Conservation (phyloP, 129 eudicot genomes). For the Oenanthe sinensis region DNA sequence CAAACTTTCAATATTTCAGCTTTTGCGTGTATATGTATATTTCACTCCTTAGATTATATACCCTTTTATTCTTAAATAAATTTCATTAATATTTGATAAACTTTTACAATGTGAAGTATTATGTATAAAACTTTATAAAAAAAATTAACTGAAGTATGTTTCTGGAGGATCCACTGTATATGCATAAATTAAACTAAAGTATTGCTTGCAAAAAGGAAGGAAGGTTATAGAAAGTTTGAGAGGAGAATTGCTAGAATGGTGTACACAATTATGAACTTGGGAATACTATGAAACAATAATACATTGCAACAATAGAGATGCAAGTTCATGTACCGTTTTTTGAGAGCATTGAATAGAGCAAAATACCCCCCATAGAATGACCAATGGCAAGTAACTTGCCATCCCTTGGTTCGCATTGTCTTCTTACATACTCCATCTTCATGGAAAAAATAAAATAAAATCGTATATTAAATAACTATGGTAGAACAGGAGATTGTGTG, state of each 20-base stretch:
- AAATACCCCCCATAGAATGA: conserved; percentile 84
- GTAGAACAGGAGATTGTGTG: background rate
- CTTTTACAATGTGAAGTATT: background rate
- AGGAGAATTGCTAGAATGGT: background rate
- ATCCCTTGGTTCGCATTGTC: conserved; percentile 50
- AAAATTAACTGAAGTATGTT: background rate
- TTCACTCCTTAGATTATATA: too few species aligned
- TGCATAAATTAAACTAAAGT: background rate
- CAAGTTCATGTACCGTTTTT: conserved; percentile 33
- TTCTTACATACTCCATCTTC: conserved; percentile 65
- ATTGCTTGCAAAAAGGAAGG: background rate
- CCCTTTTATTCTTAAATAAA: background rate
- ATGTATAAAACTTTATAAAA: background rate
- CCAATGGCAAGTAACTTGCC: conserved; percentile 79
- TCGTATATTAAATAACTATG: background rate
- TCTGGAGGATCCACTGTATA: background rate
- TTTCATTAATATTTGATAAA: background rate
- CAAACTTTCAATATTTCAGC: too few species aligned
- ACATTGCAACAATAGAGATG: background rate
- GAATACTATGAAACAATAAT: background rate
- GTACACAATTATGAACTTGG: background rate
- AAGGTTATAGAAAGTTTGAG: background rate
- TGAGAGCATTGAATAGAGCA: conserved; percentile 64
- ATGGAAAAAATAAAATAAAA: background rate
- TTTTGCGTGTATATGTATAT: too few species aligned